Conservation (phyloP, 108 stramenopile species). For the Cyclostephanos tholiformis region DNA sequence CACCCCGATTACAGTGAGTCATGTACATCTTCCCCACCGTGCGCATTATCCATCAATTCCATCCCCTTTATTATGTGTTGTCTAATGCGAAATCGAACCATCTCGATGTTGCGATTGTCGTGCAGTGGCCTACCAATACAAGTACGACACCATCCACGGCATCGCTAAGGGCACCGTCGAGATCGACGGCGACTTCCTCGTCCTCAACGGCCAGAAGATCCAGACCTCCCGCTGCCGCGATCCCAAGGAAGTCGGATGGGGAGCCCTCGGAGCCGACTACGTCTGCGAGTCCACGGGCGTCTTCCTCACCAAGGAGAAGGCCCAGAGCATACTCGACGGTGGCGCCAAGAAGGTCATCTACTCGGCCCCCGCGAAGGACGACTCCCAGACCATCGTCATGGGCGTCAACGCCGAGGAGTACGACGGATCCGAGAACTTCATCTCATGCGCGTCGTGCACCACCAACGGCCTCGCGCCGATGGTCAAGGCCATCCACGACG, state of each 20-base stretch:
- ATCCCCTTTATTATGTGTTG: too few species aligned
- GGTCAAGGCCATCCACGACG: conserved; percentile 98
- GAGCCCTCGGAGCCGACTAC: conserved; percentile 93
- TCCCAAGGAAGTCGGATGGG: conserved; percentile 96
- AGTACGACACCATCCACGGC: conserved; percentile 99
- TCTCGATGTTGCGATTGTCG: conserved; percentile 41
- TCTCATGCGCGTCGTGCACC: conserved; percentile 99
- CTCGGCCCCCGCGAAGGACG: conserved; percentile 99
- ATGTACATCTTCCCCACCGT: too few species aligned
- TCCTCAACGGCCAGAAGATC: conserved; percentile 94
- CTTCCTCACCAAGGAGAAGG: conserved; percentile 96
- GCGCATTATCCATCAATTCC: too few species aligned
- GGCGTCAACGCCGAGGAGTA: conserved; percentile 97
- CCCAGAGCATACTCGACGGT: conserved; percentile 92
- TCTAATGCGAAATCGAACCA: conserved; percentile 16
- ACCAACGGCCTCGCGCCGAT: conserved; percentile 99
- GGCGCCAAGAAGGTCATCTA: conserved; percentile 99
- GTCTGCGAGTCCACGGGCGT: conserved; percentile 99
- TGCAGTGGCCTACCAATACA: conserved; percentile 96
- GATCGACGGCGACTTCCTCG: conserved; percentile 94
- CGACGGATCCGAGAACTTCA: conserved; percentile 90
- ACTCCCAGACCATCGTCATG: conserved; percentile 98
- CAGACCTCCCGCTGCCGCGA: conserved; percentile 91
- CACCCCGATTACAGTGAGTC: conserved; percentile 86
- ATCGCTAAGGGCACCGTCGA: conserved; percentile 94